These are phyloP conservation scores for Kuraishia floccosa DNA, from an alignment of 805 yeast species.

Conservation along the genomic window DNA sequence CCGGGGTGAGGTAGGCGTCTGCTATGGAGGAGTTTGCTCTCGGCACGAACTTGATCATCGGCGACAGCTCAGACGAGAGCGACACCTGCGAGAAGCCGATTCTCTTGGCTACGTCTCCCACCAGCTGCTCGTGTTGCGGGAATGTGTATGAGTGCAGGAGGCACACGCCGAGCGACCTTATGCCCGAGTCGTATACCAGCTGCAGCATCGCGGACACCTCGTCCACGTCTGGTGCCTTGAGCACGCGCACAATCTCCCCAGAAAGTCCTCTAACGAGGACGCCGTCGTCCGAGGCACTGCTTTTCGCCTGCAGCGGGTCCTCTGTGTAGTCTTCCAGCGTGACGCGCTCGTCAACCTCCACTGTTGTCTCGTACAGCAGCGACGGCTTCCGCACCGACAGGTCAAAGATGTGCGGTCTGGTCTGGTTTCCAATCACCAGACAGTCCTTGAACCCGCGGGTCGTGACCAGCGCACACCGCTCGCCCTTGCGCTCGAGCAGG, in stretches of 20 bases:
- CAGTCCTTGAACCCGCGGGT: conserved; percentile 88
- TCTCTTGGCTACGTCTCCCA: conserved; percentile 8
- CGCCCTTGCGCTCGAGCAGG: conserved; percentile 85
- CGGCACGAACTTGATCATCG: conserved; percentile 22
- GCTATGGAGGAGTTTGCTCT: conserved; percentile 28
- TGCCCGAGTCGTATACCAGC: conserved; percentile 40
- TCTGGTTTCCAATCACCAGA: conserved; percentile 78
- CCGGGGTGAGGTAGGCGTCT: conserved; percentile 31
- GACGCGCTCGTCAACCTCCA: conserved; percentile 85
- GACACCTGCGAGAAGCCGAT: conserved; percentile 29
- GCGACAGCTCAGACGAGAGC: conserved; percentile 21
- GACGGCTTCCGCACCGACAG: conserved; percentile 62
- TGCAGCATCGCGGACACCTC: conserved; percentile 30
- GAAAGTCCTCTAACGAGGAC: conserved; percentile 42
- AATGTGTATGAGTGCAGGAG: conserved; percentile 64
- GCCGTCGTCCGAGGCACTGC: conserved; percentile 6
- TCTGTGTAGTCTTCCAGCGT: conserved; percentile 75
- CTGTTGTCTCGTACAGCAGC: conserved; percentile 61
- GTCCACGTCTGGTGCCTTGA: conserved; percentile 35
- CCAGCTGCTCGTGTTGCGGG: conserved; percentile 49
- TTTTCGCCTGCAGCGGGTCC: conserved; percentile 45
- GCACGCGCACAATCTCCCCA: conserved; percentile 54
- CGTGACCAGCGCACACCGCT: conserved; percentile 72
- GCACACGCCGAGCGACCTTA: conserved; percentile 61
- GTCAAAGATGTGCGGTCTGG: conserved; percentile 85